Evolutionary conservation across 2,329 filamentous ascomycete genomes (phyloP).

Genomic region (Penicillium sp.): DNA sequence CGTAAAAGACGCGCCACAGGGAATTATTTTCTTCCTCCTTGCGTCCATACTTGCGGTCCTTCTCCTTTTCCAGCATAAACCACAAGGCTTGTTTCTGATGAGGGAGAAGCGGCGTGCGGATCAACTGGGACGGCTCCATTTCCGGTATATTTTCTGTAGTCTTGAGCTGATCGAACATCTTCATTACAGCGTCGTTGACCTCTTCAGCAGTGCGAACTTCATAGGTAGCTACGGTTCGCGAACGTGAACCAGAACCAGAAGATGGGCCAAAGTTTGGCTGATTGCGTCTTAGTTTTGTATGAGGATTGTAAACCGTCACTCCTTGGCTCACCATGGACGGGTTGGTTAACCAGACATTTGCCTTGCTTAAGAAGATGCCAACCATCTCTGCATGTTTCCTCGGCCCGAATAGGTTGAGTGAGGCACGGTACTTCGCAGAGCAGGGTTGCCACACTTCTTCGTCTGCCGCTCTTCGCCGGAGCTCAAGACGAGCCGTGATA

Average conservation of each 20-base stretch:
- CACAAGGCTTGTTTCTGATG: slow-evolving; percentile 89
- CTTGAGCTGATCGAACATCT: slow-evolving; percentile 80
- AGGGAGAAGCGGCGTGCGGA: slow-evolving; percentile 67
- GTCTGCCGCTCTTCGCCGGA: slow-evolving; percentile 58
- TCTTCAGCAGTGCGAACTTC: slow-evolving; percentile 72
- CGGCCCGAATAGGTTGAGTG: slow-evolving; percentile 76
- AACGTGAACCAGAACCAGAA: slow-evolving; percentile 21
- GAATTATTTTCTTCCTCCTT: slow-evolving; percentile 63
- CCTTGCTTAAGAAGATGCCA: slow-evolving; percentile 63
- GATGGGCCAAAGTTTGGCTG: slow-evolving; percentile 31
- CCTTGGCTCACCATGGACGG: slow-evolving; percentile 65
- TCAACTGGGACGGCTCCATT: slow-evolving; percentile 59
- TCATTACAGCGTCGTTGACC: slow-evolving; percentile 76
- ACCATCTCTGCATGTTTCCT: slow-evolving; percentile 62
- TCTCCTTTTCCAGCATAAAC: slow-evolving; percentile 80
- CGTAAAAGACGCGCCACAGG: slow-evolving; percentile 67
- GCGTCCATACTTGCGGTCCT: slow-evolving; percentile 55
- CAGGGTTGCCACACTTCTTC: slow-evolving; percentile 62
- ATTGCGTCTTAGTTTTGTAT: slow-evolving; percentile 50
- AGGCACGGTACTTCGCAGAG: slow-evolving; percentile 60
- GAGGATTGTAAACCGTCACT: slow-evolving; percentile 72
- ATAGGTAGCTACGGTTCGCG: slow-evolving; percentile 27
- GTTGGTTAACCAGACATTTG: slow-evolving; percentile 63
- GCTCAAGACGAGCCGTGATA: slow-evolving; percentile 66
- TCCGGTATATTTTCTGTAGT: slow-evolving; percentile 71